Evolutionary conservation across 495 filamentous ascomycete species (phyloP).

Genomic region (Aspergillus cristatus): DNA sequence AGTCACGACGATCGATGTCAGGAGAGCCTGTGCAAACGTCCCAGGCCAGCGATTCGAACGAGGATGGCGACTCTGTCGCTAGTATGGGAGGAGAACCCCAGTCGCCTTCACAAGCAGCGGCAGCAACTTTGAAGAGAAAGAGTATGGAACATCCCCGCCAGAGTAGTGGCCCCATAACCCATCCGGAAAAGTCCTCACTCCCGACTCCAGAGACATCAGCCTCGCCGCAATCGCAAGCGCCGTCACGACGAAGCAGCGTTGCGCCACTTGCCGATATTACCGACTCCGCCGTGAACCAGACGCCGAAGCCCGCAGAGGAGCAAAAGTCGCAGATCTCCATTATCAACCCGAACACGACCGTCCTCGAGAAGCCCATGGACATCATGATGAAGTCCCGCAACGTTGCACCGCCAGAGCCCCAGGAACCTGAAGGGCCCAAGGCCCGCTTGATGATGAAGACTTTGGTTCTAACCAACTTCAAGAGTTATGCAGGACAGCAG

Average conservation of each 20-base stretch:
- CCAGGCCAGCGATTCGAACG: constrained; percentile 19
- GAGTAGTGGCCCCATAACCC: constrained; percentile 39
- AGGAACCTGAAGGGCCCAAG: constrained; percentile 65
- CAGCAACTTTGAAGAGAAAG: constrained; percentile 55
- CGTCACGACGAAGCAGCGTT: constrained; percentile 40
- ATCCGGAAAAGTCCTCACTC: constrained; percentile 39
- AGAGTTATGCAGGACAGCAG: constrained; percentile 93
- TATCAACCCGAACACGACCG: constrained; percentile 62
- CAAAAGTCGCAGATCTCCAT: constrained; percentile 47
- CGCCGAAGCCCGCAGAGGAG: constrained; percentile 29
- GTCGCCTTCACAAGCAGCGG: constrained; percentile 54
- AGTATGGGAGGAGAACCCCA: constrained; percentile 41
- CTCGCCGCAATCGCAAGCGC: constrained; percentile 45
- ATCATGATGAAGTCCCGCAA: constrained; percentile 84
- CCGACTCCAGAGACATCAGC: constrained; percentile 51
- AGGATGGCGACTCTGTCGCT: constrained; percentile 41
- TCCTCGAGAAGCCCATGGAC: constrained; percentile 85
- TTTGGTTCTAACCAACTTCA: constrained; percentile 87
- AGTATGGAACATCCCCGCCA: constrained; percentile 53
- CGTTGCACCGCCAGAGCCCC: constrained; percentile 51
- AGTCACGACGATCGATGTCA: constrained; percentile 22
- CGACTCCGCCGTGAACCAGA: constrained; percentile 54
- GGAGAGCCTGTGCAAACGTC: constrained; percentile 24
- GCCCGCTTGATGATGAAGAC: constrained; percentile 85
- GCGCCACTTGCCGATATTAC: constrained; percentile 73